phyloP scores from a whole-genome alignment of 1,139 yeast genomes.

The Magnusiomyces tetraspermus region DNA sequence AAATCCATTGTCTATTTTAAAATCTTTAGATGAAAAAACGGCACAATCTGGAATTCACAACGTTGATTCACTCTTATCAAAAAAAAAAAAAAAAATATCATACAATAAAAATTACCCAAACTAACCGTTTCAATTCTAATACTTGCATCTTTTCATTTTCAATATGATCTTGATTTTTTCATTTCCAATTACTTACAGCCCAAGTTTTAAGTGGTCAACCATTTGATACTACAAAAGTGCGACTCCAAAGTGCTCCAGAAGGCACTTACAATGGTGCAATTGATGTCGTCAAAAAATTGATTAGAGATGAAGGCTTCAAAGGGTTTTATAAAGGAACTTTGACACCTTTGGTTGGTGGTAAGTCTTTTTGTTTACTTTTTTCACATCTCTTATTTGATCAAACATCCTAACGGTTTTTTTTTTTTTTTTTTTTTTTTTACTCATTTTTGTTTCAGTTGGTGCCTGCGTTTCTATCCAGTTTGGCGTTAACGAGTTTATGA shows the following conservation, averaged over 20 bases:
- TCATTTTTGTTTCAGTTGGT: constrained; percentile 40
- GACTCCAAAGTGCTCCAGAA: constrained; percentile 76
- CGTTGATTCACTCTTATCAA: neutral
- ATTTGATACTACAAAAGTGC: constrained; percentile 86
- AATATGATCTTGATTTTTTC: too few species aligned
- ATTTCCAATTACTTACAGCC: too few species aligned
- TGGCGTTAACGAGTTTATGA: constrained; percentile 91
- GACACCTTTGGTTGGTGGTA: constrained; percentile 70
- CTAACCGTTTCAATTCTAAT: too few species aligned
- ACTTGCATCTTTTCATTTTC: too few species aligned
- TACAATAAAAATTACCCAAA: too few species aligned
- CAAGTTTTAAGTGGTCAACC: constrained; percentile 97
- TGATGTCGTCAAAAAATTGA: constrained; percentile 62
- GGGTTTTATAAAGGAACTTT: constrained; percentile 89
- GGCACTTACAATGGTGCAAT: constrained; percentile 66
- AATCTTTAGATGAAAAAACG: too few species aligned
- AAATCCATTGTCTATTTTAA: too few species aligned
- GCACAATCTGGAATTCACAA: too few species aligned
- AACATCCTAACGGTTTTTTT: constrained; percentile 2
- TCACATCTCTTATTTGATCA: neutral
- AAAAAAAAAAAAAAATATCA: too few species aligned
- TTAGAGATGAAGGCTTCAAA: constrained; percentile 63
- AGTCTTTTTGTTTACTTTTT: constrained; percentile 6
- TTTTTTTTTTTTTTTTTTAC: constrained; percentile 7
- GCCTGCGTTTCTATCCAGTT: constrained; percentile 83